Percentiles rank a stretch among this genome's conserved stretches.
Evolutionary conservation across 306 rosid genomes (phyloP).

Genomic region (Spatholobus suberectus): DNA sequence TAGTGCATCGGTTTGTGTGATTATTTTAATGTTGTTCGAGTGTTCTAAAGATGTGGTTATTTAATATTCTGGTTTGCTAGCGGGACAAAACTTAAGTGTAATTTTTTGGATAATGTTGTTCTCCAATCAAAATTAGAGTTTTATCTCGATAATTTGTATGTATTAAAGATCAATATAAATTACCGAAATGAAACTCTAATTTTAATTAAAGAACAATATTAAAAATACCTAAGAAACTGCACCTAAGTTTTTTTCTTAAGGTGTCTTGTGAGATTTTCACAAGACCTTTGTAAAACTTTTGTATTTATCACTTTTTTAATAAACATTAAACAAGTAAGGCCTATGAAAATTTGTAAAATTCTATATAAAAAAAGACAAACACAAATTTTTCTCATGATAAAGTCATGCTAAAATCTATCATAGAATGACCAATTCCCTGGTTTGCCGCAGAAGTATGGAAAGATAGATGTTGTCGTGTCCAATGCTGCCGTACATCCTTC

Average conservation of each 20-base stretch:
- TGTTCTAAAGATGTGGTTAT: constrained; percentile 10
- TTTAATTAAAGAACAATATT: too few relatives aligned
- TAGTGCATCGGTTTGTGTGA: neutral
- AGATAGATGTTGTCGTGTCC: constrained; percentile 78
- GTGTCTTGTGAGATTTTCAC: neutral
- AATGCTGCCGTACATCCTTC: constrained; percentile 89
- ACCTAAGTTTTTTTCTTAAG: too few relatives aligned
- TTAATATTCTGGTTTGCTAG: neutral
- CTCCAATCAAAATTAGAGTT: too few relatives aligned
- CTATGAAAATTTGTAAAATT: neutral
- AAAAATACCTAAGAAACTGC: too few relatives aligned
- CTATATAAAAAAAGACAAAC: neutral
- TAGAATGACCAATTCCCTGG: neutral
- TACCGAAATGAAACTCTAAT: too few relatives aligned
- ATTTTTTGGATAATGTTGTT: too few relatives aligned
- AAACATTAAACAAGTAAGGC: neutral
- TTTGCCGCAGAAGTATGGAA: constrained; percentile 74
- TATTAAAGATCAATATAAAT: too few relatives aligned
- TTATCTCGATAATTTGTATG: too few relatives aligned
- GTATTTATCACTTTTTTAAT: neutral
- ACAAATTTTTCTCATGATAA: neutral
- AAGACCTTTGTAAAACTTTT: neutral
- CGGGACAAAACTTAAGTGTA: too few relatives aligned
- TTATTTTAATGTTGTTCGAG: neutral
- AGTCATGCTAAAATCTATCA: neutral